A percentile compares a stretch with the other conserved stretches of the same genome.
These are phyloP conservation scores for Chaetomium olivaceum DNA, from an alignment of 2,329 filamentous ascomycete genomes.

Conservation along the genomic window DNA sequence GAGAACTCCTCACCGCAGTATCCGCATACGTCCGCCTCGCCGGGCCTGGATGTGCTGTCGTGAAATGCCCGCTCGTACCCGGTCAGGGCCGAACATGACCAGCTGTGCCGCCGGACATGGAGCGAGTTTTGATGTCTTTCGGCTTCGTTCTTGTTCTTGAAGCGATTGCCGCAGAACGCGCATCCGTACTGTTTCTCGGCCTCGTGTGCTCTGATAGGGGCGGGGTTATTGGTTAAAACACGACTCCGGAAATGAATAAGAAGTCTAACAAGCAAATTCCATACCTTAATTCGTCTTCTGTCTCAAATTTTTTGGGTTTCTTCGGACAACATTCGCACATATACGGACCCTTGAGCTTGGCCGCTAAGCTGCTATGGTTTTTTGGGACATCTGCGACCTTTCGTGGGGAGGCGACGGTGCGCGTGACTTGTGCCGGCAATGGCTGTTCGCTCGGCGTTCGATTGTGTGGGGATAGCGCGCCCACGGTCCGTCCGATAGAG, in stretches of 20 bases:
- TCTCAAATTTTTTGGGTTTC: slow-evolving; percentile 94
- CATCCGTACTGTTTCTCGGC: slow-evolving; percentile 97
- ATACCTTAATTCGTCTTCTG: slow-evolving; percentile 79
- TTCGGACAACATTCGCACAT: slow-evolving; percentile 96
- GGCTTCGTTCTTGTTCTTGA: slow-evolving; percentile 99
- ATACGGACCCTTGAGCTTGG: slow-evolving; percentile 55
- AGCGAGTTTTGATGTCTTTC: slow-evolving; percentile 95
- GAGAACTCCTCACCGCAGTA: slow-evolving; percentile 93
- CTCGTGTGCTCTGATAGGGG: slow-evolving; percentile 70
- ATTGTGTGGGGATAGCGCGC: slow-evolving; percentile 45
- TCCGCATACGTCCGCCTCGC: slow-evolving; percentile 78
- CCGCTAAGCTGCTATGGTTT: slow-evolving; percentile 40
- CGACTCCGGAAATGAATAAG: not conserved
- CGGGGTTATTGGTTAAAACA: not conserved
- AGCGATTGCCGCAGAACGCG: slow-evolving; percentile 87
- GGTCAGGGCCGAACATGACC: slow-evolving; percentile 89
- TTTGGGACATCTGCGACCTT: slow-evolving; percentile 55
- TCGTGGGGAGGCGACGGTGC: slow-evolving; percentile 50
- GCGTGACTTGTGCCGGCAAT: slow-evolving; percentile 29
- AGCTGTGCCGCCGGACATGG: slow-evolving; percentile 88
- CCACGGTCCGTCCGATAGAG: slow-evolving; percentile 41
- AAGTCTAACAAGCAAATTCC: slow-evolving; percentile 36
- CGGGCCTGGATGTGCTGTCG: slow-evolving; percentile 67
- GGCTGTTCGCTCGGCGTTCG: slow-evolving; percentile 47
- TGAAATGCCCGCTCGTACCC: slow-evolving; percentile 83